phyloP scores from a whole-genome alignment of 2,329 filamentous ascomycete species.

The Cercospora berteroae region DNA sequence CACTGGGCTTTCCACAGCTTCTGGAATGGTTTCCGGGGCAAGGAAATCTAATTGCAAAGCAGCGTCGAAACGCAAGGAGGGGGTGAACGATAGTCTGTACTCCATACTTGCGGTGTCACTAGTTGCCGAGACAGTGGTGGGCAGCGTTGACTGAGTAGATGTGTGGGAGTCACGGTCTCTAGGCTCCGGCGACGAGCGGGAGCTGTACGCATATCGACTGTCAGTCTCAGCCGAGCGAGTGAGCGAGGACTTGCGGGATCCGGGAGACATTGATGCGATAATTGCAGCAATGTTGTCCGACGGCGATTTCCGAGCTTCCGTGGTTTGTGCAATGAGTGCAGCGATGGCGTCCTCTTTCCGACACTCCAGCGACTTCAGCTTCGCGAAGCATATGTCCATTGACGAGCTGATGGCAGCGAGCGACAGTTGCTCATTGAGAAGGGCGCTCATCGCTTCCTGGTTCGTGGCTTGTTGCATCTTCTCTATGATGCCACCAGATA shows the following conservation, averaged over 20 bases:
- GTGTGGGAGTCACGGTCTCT: conserved; percentile 5
- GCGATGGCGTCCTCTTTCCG: conserved; percentile 33
- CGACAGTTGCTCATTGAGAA: conserved; percentile 35
- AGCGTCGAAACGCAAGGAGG: conserved; percentile 10
- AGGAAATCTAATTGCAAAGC: conserved; percentile 13
- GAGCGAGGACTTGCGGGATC: conserved; percentile 13
- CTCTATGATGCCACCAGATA: conserved; percentile 29
- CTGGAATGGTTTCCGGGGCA: conserved; percentile 17
- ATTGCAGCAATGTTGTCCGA: conserved; percentile 24
- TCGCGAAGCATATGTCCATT: conserved; percentile 38
- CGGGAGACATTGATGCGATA: conserved; percentile 21
- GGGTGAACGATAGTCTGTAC: conserved; percentile 6
- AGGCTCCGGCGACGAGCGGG: conserved; percentile 25
- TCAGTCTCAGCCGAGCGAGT: conserved; percentile 14
- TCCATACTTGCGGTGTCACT: conserved; percentile 20
- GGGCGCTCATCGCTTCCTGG: conserved; percentile 29
- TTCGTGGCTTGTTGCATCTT: conserved; percentile 25
- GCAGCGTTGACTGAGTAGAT: conserved; percentile 17
- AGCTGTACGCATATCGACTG: conserved; percentile 16
- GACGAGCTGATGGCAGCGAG: conserved; percentile 34
- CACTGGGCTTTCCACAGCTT: conserved; percentile 17
- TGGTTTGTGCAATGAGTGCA: conserved; percentile 24
- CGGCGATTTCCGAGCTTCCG: conserved; percentile 15
- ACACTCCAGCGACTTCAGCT: conserved; percentile 35
- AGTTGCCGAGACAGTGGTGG: conserved; percentile 15